Percentiles rank a stretch among this genome's conserved stretches.
Evolutionary conservation across 2,329 filamentous ascomycete genomes (phyloP).

Genomic region (Rhynchosporium graminicola): DNA sequence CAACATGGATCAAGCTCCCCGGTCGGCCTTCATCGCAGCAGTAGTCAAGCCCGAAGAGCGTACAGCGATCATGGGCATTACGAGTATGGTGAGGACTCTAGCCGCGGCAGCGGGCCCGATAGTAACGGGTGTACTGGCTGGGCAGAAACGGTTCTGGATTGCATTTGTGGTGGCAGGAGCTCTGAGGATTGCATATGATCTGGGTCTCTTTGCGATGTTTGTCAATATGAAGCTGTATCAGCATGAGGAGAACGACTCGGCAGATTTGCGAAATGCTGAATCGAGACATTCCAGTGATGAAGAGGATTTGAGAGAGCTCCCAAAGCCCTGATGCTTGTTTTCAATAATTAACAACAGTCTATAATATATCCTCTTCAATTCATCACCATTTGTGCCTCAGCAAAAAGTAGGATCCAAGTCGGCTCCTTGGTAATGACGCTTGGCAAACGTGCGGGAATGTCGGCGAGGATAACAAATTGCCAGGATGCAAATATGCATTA

Average conservation of each 20-base stretch:
- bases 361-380: too few species aligned
- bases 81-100: conserved; percentile 67
- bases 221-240: conserved; percentile 36
- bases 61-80: conserved; percentile 69
- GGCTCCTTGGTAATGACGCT: too few species aligned
- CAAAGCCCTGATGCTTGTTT: not conserved
- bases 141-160: conserved; percentile 57
- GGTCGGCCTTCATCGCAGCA: conserved; percentile 67
- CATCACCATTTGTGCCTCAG: not conserved
- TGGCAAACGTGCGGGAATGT: too few species aligned
- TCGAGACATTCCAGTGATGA: conserved; percentile 8
- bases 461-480: too few species aligned
- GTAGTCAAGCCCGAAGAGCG: conserved; percentile 64
- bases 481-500: too few species aligned
- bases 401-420: too few species aligned
- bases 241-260: conserved; percentile 27
- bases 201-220: conserved; percentile 56
- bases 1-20: conserved; percentile 70
- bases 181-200: conserved; percentile 61
- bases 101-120: conserved; percentile 61
- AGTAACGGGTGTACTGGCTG: conserved; percentile 62
- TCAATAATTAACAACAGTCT: not conserved
- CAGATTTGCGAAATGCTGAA: not conserved
- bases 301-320: conserved; percentile 13
- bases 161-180: conserved; percentile 62